Percentiles rank a stretch among this genome's conserved stretches.
Conservation (phyloP, 495 filamentous ascomycete species). For the Penicillium herquei region DNA sequence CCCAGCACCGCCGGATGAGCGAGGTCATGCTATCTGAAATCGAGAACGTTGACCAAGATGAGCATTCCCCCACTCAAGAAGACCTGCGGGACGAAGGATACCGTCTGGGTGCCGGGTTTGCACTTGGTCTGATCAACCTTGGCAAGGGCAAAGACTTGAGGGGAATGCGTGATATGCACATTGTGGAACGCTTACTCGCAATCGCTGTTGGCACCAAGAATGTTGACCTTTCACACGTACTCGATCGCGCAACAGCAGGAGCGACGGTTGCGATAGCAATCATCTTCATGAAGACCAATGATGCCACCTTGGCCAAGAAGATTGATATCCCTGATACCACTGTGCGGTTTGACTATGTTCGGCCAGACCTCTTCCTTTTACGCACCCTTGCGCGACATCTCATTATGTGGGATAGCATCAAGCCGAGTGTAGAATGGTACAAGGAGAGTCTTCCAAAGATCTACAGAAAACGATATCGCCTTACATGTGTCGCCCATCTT, state of each 20-base stretch:
- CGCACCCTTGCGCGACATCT: conserved; percentile 87
- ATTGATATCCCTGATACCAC: conserved; percentile 88
- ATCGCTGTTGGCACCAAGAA: conserved; percentile 85
- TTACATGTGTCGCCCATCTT: conserved; percentile 55
- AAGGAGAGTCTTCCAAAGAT: conserved; percentile 64
- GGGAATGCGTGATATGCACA: conserved; percentile 90
- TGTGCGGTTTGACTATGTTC: conserved; percentile 89
- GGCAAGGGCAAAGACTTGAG: conserved; percentile 84
- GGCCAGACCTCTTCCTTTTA: conserved; percentile 88
- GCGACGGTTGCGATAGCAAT: conserved; percentile 88
- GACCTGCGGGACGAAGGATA: conserved; percentile 92
- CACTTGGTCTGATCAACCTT: conserved; percentile 91
- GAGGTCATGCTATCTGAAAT: conserved; percentile 98
- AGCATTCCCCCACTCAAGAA: conserved; percentile 58
- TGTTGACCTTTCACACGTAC: conserved; percentile 82
- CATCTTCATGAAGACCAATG: conserved; percentile 96
- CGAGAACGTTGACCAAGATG: conserved; percentile 75
- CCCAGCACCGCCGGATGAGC: conserved; percentile 96
- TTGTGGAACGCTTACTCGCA: conserved; percentile 81
- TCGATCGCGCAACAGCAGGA: conserved; percentile 88
- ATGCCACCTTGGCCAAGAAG: conserved; percentile 83
- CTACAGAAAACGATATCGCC: conserved; percentile 55
- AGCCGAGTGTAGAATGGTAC: conserved; percentile 71
- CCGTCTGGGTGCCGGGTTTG: conserved; percentile 88
- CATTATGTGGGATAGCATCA: conserved; percentile 88